phyloP scores from a whole-genome alignment of 139 green algal species.

The Picochlorum costavermella region DNA sequence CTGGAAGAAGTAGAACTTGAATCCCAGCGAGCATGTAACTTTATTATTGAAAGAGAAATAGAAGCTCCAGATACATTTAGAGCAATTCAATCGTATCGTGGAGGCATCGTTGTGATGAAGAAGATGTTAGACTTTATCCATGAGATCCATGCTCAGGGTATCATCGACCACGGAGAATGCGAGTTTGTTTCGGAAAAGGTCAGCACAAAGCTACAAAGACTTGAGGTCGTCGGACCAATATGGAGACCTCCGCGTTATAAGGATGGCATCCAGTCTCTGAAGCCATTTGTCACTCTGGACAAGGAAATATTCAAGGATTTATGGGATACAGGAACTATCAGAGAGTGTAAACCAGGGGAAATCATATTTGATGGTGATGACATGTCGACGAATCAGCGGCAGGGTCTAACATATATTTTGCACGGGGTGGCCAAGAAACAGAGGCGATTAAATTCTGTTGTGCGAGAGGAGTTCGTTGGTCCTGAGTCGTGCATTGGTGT shows the following conservation, averaged over 20 bases:
- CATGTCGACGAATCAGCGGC: neutral
- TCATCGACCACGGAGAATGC: constrained; percentile 63
- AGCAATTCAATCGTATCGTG: constrained; percentile 80
- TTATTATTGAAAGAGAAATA: constrained; percentile 76
- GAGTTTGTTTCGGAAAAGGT: constrained; percentile 45
- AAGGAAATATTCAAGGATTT: constrained; percentile 15
- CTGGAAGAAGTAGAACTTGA: constrained; percentile 28
- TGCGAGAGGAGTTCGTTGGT: constrained; percentile 38
- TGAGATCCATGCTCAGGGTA: constrained; percentile 52
- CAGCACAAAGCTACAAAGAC: constrained; percentile 45
- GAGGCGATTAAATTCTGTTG: constrained; percentile 1
- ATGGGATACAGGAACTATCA: constrained; percentile 7
- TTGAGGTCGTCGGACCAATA: constrained; percentile 54
- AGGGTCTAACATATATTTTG: constrained; percentile 21
- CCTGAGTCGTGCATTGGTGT: constrained; percentile 42
- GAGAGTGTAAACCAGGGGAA: constrained; percentile 11
- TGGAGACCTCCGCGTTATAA: constrained; percentile 45
- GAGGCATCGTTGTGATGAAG: constrained; percentile 65
- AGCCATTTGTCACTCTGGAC: constrained; percentile 40
- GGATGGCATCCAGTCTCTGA: constrained; percentile 50
- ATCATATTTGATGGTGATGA: constrained; percentile 12
- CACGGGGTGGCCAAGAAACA: constrained; percentile 19
- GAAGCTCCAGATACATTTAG: constrained; percentile 73
- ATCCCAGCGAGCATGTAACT: constrained; percentile 28
- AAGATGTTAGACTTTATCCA: constrained; percentile 69